phyloP scores from a whole-genome alignment of 192 early-diverging fungal species.

The Backusella psychrophila region DNA sequence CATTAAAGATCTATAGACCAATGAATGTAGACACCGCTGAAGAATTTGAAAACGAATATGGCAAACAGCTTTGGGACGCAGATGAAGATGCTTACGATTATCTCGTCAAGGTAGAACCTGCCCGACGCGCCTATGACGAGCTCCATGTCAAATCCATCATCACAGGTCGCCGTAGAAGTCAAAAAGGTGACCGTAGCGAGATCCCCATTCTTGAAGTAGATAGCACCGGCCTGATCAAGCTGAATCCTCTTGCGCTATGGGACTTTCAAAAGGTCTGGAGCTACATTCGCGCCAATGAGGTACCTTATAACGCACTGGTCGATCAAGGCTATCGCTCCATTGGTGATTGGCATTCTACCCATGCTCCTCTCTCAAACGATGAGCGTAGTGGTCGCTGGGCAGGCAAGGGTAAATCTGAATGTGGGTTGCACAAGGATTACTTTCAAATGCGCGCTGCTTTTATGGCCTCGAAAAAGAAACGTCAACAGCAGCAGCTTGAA shows the following conservation, averaged over 20 bases:
- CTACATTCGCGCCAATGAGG: constrained; percentile 80
- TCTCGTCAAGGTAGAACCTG: constrained; percentile 92
- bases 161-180: constrained; percentile 86
- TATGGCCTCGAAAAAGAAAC: constrained; percentile 73
- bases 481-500: constrained; percentile 39
- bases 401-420: constrained; percentile 87
- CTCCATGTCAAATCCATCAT: constrained; percentile 74
- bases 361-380: constrained; percentile 59
- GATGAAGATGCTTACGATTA: constrained; percentile 85
- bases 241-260: constrained; percentile 93
- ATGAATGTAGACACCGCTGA: constrained; percentile 51
- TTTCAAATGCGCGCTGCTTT: constrained; percentile 86
- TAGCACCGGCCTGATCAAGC: constrained; percentile 77
- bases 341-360: constrained; percentile 92
- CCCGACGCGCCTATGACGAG: constrained; percentile 78
- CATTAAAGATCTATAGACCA: constrained; percentile 75
- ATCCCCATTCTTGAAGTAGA: constrained; percentile 85
- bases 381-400: constrained; percentile 91
- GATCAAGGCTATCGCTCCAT: constrained; percentile 91
- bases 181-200: constrained; percentile 75
- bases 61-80: constrained; percentile 81
- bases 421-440: constrained; percentile 96
- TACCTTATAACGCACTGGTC: constrained; percentile 87
- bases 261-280: constrained; percentile 85
- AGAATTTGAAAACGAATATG: constrained; percentile 73